Conservation (phyloP, 1,284 basidiomycete species). For the Fomitopsis palustris region DNA sequence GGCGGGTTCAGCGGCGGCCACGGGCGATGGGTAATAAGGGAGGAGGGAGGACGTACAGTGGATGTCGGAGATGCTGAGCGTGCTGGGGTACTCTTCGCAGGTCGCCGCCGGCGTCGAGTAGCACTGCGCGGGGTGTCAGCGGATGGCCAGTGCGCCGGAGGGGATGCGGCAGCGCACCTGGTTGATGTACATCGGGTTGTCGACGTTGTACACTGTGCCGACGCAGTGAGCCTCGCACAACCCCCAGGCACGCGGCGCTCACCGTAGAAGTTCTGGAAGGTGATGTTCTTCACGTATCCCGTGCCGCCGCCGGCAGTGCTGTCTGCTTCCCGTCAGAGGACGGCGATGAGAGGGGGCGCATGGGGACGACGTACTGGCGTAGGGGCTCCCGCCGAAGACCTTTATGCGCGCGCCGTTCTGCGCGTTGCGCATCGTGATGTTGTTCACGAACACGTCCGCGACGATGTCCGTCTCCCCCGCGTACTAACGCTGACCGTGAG, state of each 20-base stretch:
- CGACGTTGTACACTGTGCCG: constrained; percentile 41
- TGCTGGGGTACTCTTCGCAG: constrained; percentile 50
- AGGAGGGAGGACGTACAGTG: constrained; percentile 26
- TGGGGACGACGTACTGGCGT: constrained; percentile 18
- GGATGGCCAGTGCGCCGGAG: not conserved
- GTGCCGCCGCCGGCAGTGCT: constrained; percentile 48
- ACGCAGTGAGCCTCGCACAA: not conserved
- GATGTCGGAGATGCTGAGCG: constrained; percentile 42
- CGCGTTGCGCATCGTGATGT: constrained; percentile 57
- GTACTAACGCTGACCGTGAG: no score
- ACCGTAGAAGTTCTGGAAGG: constrained; percentile 42
- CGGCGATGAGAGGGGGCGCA: no score
- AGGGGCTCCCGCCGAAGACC: constrained; percentile 50
- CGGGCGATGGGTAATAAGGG: no score
- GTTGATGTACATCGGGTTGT: constrained; percentile 54
- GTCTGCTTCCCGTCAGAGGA: constrained; percentile 8
- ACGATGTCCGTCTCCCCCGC: constrained; percentile 62
- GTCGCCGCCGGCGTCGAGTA: constrained; percentile 44
- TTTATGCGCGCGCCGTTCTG: constrained; percentile 69
- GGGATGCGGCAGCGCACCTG: constrained; percentile 32
- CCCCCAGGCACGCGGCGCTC: not conserved
- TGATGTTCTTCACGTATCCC: constrained; percentile 58
- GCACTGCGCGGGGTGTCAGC: constrained; percentile 35
- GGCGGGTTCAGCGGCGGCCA: not conserved
- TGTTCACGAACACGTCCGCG: constrained; percentile 55